Evolutionary conservation across 495 filamentous ascomycete species (phyloP), one percentile per base, ranked within the genome.

Genomic region (Aspergillus mulundensis): DNA sequence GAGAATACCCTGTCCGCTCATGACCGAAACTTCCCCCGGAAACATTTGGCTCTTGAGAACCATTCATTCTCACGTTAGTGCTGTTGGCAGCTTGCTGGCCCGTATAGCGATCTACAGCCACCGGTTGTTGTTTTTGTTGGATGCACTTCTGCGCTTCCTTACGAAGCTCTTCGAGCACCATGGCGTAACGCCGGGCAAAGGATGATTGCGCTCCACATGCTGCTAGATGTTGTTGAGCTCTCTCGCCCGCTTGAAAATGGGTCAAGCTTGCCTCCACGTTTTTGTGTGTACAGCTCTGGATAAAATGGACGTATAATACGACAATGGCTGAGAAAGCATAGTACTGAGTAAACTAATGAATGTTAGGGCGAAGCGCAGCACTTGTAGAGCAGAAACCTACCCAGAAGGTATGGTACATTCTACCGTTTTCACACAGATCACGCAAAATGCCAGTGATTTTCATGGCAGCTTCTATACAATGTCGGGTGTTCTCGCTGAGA

Each of bases 111-210:
- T 24, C 1, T 21, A 1, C 18, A 21, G 18, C 6, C 41, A 19
- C 41, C 18, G 4, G 20, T 1, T 48, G 16, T 7, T 55, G 36
- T 34, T 38, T 51, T 50, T 53, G 21, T 18, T 30, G 51, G 2
- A 44, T 57, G 8, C 59, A 51, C 18, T 56, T 58, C 5, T 56
- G 54, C 40, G 73, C 75, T 53, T 78, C 75, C n/a, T 66, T 57
- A 14, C 68, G 63, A n/a, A 78, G 58, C 47, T 77, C 72, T 44
- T 74, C 71, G 1, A 78, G 66, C 0, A 78, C 74, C 40, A 72
- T 61, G 5, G 68, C 65, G 55, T 74, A 76, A 24, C 64, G 59
- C 54, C 63, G 57, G 6, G 59, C 54, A 41, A 64, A 67, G 0
- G 64, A 67, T 10, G 61, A 58, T 16, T 54, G 50, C 0, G 59